A percentile compares a stretch with the other conserved stretches of the same genome.
phyloP scores from a whole-genome alignment of 169 alveolate species.

The Besnoitia besnoiti region DNA sequence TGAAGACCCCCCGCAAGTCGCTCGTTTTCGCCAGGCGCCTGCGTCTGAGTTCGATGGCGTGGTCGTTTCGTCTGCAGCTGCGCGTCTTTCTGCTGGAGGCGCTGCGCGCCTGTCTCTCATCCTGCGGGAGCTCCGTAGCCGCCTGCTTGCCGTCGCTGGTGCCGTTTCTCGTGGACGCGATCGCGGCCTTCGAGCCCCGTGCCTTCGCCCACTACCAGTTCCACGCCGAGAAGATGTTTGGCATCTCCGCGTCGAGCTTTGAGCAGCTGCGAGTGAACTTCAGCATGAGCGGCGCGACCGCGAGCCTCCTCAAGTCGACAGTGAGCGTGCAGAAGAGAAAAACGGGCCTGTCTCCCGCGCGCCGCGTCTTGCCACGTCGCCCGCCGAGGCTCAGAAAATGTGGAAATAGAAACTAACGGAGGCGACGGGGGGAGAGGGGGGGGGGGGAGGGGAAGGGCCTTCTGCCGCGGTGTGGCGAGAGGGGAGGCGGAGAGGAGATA shows the following conservation, averaged over 20 bases:
- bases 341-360: too few relatives aligned
- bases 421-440: too few relatives aligned
- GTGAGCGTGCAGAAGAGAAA: not conserved
- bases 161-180: conserved; percentile 58
- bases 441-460: too few relatives aligned
- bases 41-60: not conserved
- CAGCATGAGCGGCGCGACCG: conserved; percentile 21
- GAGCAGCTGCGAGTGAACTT: conserved; percentile 53
- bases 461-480: too few relatives aligned
- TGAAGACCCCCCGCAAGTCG: too few relatives aligned
- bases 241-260: conserved; percentile 49
- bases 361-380: too few relatives aligned
- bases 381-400: too few relatives aligned
- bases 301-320: not conserved
- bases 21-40: not conserved
- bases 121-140: not conserved
- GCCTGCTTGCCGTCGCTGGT: not conserved
- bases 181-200: conserved; percentile 66
- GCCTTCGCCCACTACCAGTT: conserved; percentile 55
- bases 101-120: not conserved
- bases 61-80: not conserved
- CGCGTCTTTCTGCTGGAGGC: conserved; percentile 27
- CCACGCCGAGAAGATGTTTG: conserved; percentile 56
- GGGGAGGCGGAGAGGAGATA: too few relatives aligned
- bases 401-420: too few relatives aligned